Base-by-base conservation (phyloP, 2,329 filamentous ascomycete genomes). In the Penicillium palitans region DNA sequence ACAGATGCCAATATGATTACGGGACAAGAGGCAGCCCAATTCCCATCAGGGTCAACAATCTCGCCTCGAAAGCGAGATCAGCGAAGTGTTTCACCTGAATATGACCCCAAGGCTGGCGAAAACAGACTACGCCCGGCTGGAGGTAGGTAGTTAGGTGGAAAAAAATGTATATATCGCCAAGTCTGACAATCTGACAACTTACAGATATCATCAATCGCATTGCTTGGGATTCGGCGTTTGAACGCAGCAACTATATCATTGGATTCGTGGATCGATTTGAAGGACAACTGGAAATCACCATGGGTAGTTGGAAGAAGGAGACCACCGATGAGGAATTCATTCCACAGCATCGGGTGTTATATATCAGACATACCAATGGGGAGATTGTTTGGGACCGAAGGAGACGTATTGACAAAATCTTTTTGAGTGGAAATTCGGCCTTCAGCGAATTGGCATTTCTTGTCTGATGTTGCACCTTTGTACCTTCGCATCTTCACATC, bases 281-380 rank as follows among this genome's bases (percentile, higher is more conserved):
- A 12, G 81, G 80, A 0, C 73, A 78, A 21, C 73, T 78, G 56
- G 82, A 84, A 69, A 76, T 78, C 12, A 65, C 71, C 9, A 68
- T 83, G 3, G 74, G 76, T 46, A 74, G 72, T n/a, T 84, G 82
- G 82, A 81, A 82, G 64, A 78, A 74, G 19, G 81, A 83, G 48
- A 76, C 78, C 33, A 84, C 82, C 10, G 71, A 84, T 29, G 81
- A 84, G 58, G 82, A 84, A 47, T 84, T 84, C 56, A 83, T 84
- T 56, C 83, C 83, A 3, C 77, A 80, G 61, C 81, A 84, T 70
- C 76, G 82, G 3, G 79, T 85, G 19, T 59, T 81, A 55, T 80
- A 82, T 59, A 80, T 84, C 62, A 74, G 74, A 59, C 71, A 67
- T 33, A 66, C 65, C 6, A 65, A 74, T 48, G 75, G 71, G 19